phyloP scores from a whole-genome alignment of 2,329 filamentous ascomycete genomes.

The Chaetomiaceae sp. region DNA sequence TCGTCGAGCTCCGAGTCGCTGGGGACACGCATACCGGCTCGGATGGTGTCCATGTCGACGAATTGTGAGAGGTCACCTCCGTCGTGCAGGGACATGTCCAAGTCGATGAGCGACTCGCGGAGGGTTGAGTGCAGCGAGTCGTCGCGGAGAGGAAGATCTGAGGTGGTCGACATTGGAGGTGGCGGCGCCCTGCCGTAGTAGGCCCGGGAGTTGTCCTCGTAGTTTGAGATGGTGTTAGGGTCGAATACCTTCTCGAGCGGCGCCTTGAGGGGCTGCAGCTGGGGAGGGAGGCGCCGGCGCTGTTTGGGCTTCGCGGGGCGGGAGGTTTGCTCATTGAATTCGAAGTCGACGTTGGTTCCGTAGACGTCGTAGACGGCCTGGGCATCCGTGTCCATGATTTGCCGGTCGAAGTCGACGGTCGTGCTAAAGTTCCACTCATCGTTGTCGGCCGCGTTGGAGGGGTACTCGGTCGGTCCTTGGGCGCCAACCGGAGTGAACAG shows the following conservation, averaged over 20 bases:
- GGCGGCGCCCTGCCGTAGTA: slow-evolving; percentile 50
- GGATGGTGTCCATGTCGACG: slow-evolving; percentile 56
- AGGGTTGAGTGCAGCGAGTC: slow-evolving; percentile 47
- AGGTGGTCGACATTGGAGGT: slow-evolving; percentile 33
- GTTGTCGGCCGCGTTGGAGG: slow-evolving; percentile 40
- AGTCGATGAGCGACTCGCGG: slow-evolving; percentile 59
- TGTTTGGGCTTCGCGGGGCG: slow-evolving; percentile 47
- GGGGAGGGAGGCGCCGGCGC: slow-evolving; percentile 48
- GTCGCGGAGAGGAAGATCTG: slow-evolving; percentile 55
- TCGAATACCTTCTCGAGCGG: slow-evolving; percentile 62
- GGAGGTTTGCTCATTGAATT: slow-evolving; percentile 41
- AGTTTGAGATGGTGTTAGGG: slow-evolving; percentile 58
- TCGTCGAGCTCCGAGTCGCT: slow-evolving; percentile 46
- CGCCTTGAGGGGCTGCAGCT: slow-evolving; percentile 51
- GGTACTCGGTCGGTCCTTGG: slow-evolving; percentile 42
- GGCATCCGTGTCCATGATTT: slow-evolving; percentile 47
- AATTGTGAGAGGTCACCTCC: slow-evolving; percentile 52
- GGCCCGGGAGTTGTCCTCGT: slow-evolving; percentile 55
- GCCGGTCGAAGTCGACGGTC: slow-evolving; percentile 57
- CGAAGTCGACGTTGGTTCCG: slow-evolving; percentile 51
- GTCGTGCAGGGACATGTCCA: slow-evolving; percentile 54
- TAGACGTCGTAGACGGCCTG: slow-evolving; percentile 54
- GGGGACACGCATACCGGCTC: slow-evolving; percentile 41
- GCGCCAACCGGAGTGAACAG: slow-evolving; percentile 56
- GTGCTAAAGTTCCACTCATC: slow-evolving; percentile 66